Percentiles rank a stretch among this genome's conserved stretches.
phyloP scores from a whole-genome alignment of 2,329 filamentous ascomycete species.

The Microthyrium microscopicum region DNA sequence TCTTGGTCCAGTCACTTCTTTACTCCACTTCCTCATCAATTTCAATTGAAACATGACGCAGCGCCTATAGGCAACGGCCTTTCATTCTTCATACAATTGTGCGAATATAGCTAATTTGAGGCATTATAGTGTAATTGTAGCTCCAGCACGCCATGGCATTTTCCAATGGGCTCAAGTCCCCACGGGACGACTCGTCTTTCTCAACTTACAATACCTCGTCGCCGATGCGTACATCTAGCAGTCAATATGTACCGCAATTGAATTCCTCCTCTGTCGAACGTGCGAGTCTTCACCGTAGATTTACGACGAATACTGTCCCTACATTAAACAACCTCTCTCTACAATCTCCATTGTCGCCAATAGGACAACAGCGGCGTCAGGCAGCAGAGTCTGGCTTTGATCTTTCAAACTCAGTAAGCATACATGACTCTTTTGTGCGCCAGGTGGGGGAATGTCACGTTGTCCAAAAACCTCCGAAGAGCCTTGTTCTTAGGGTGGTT shows the following conservation, averaged over 20 bases:
- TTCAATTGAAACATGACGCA: too few relatives aligned
- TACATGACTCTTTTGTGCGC: too few relatives aligned
- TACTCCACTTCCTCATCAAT: too few relatives aligned
- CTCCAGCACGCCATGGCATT: constrained; percentile 50
- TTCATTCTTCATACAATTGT: too few relatives aligned
- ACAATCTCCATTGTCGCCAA: constrained; percentile 43
- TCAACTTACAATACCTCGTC: constrained; percentile 54
- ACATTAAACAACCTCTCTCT: constrained; percentile 58
- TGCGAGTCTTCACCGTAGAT: constrained; percentile 69
- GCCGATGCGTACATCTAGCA: constrained; percentile 45
- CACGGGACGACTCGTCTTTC: constrained; percentile 60
- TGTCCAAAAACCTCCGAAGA: background rate
- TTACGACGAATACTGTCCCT: constrained; percentile 76
- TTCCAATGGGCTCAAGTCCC: constrained; percentile 49
- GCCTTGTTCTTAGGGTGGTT: too few relatives aligned
- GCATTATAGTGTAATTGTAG: too few relatives aligned
- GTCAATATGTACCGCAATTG: constrained; percentile 21
- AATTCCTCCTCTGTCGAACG: constrained; percentile 29
- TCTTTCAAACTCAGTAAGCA: constrained; percentile 35
- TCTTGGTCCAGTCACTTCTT: too few relatives aligned
- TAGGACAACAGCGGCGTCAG: constrained; percentile 36
- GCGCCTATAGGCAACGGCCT: too few relatives aligned
- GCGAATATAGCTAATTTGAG: too few relatives aligned
- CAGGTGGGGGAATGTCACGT: too few relatives aligned
- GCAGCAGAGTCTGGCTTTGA: constrained; percentile 34